Evolutionary conservation across 2,329 filamentous ascomycete genomes (phyloP).

Genomic region (Microascus cirrosus): DNA sequence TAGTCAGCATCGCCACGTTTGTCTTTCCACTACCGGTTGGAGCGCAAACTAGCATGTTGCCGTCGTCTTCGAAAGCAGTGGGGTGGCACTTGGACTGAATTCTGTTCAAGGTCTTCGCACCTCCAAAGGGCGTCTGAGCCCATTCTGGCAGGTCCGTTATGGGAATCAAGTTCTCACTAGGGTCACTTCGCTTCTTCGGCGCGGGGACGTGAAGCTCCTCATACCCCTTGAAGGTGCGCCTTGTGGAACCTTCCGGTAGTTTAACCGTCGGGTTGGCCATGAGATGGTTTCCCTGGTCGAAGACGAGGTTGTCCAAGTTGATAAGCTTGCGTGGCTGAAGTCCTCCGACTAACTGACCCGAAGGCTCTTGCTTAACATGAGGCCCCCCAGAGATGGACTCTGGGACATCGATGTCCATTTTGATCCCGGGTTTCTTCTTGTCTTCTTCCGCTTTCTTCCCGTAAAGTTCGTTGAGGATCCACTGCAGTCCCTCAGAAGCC

Average conservation of each 20-base stretch:
- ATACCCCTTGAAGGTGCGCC: constrained; percentile 93
- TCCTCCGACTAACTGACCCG: constrained; percentile 63
- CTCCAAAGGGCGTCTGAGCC: constrained; percentile 78
- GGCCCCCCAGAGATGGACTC: constrained; percentile 41
- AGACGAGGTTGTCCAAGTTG: constrained; percentile 91
- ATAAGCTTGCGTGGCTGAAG: constrained; percentile 79
- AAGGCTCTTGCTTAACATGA: constrained; percentile 38
- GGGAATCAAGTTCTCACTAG: constrained; percentile 70
- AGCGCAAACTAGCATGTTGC: constrained; percentile 95
- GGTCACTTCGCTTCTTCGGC: constrained; percentile 76
- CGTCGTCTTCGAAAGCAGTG: constrained; percentile 83
- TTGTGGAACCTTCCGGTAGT: constrained; percentile 87
- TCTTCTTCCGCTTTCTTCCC: constrained; percentile 55
- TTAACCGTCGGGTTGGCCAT: constrained; percentile 99
- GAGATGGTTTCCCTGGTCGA: constrained; percentile 95
- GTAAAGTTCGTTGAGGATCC: constrained; percentile 78
- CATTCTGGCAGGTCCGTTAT: constrained; percentile 86
- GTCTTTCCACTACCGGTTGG: constrained; percentile 97
- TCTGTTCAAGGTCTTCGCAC: constrained; percentile 78
- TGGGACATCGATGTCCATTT: constrained; percentile 84
- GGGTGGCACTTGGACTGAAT: constrained; percentile 93
- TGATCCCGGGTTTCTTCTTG: constrained; percentile 70
- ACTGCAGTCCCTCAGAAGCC: constrained; percentile 73
- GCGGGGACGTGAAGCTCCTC: constrained; percentile 96
- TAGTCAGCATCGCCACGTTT: constrained; percentile 95